A percentile compares a stretch with the other conserved stretches of the same genome.
Conservation (phyloP, 2,329 filamentous ascomycete species). For the Trichoderma gracile region DNA sequence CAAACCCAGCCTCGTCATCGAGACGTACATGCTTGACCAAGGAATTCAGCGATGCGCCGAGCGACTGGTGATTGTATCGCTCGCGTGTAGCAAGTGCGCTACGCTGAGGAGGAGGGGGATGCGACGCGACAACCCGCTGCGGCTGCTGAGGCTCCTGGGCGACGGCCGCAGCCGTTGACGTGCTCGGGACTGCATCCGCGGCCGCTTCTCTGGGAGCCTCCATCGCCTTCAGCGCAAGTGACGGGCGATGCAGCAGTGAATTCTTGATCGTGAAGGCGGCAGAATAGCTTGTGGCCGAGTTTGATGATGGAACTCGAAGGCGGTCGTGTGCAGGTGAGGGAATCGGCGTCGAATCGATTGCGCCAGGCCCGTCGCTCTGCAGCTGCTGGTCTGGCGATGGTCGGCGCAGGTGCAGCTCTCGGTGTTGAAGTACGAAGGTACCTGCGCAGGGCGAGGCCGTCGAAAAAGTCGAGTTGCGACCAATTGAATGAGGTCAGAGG, state of each 20-base stretch:
- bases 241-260: not conserved
- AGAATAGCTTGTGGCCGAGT: not conserved
- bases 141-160: constrained; percentile 26
- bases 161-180: constrained; percentile 12
- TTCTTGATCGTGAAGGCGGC: not conserved
- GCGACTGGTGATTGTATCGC: constrained; percentile 62
- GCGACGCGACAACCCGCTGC: constrained; percentile 29
- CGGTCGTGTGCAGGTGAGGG: not conserved
- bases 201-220: constrained; percentile 18
- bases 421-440: constrained; percentile 16
- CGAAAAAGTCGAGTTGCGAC: constrained; percentile 23
- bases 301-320: not conserved
- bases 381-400: constrained; percentile 23
- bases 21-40: constrained; percentile 66
- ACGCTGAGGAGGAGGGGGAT: constrained; percentile 33
- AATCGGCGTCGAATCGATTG: constrained; percentile 3
- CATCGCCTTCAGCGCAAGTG: constrained; percentile 19
- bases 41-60: constrained; percentile 64
- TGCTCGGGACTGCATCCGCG: constrained; percentile 9
- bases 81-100: constrained; percentile 47
- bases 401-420: constrained; percentile 17
- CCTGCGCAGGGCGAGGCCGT: constrained; percentile 1
- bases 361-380: constrained; percentile 10
- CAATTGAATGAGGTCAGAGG: constrained; percentile 28
- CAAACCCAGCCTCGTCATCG: not conserved